Conservation (phyloP, 2,329 filamentous ascomycete species). For the Neofusicoccum sp. region DNA sequence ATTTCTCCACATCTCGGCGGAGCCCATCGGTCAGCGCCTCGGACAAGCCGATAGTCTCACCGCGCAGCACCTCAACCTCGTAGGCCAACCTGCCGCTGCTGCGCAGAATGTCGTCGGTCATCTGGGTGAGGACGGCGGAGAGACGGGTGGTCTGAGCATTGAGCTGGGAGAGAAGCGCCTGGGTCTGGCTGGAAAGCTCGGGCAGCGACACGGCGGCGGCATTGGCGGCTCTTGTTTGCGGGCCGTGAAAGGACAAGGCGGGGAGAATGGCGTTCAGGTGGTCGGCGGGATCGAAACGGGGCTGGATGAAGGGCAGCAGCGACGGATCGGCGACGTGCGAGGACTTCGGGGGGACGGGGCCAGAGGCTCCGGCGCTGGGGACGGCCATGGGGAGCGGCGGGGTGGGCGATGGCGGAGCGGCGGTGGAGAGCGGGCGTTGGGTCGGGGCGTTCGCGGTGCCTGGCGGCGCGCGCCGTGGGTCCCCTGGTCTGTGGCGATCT, state of each 20-base stretch:
- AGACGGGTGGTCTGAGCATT: constrained; percentile 84
- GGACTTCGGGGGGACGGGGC: constrained; percentile 25
- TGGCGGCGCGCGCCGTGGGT: too few species aligned
- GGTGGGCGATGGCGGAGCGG: not conserved
- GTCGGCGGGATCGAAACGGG: constrained; percentile 76
- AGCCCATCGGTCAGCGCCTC: constrained; percentile 74
- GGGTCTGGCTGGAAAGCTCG: constrained; percentile 77
- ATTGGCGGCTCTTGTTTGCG: constrained; percentile 37
- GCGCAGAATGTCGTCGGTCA: constrained; percentile 92
- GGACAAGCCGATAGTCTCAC: constrained; percentile 76
- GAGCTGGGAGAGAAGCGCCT: constrained; percentile 80
- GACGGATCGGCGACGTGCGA: constrained; percentile 68
- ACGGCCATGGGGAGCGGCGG: not conserved
- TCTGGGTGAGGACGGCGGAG: constrained; percentile 75
- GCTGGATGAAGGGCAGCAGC: constrained; percentile 71
- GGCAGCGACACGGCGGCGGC: constrained; percentile 59
- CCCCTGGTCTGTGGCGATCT: too few species aligned
- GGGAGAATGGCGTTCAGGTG: constrained; percentile 82
- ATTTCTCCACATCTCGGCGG: constrained; percentile 68
- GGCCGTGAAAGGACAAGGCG: constrained; percentile 53
- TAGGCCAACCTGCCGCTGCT: constrained; percentile 87
- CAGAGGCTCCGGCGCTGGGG: not conserved
- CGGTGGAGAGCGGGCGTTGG: not conserved
- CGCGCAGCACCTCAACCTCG: constrained; percentile 89
- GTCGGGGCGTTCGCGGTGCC: not conserved